Evolutionary conservation across 225 moss, liverwort and hornwort genomes (phyloP).

Genomic region (Physcomitrium patens): DNA sequence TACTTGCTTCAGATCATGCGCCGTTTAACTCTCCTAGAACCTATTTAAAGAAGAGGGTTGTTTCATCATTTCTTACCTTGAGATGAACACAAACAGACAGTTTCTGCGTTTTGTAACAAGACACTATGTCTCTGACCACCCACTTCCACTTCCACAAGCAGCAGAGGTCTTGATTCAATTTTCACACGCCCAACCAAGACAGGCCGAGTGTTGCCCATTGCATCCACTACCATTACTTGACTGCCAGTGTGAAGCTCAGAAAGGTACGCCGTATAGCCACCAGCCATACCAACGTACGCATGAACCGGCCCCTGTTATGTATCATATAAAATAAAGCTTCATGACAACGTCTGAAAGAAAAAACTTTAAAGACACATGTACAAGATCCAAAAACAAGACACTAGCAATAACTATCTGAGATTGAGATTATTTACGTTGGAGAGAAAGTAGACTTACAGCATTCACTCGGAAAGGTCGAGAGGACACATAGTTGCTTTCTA

Average conservation of each 20-base stretch:
- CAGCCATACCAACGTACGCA: conserved; percentile 85
- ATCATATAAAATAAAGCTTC: neutral
- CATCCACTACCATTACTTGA: conserved; percentile 81
- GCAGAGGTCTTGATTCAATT: conserved; percentile 83
- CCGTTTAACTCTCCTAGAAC: neutral
- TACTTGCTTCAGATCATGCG: no score
- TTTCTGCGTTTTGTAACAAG: conserved; percentile 87
- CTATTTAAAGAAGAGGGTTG: neutral
- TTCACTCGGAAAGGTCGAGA: conserved; percentile 92
- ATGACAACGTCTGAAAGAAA: conserved; percentile 4
- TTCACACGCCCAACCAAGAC: conserved; percentile 89
- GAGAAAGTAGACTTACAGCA: conserved; percentile 61
- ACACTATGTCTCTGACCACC: conserved; percentile 69
- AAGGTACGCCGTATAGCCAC: conserved; percentile 80
- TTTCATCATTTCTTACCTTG: conserved; percentile 31
- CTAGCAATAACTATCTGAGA: neutral
- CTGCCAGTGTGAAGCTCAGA: conserved; percentile 86
- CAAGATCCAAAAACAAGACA: neutral
- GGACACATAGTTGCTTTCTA: conserved; percentile 66
- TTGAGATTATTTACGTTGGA: neutral
- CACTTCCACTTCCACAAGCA: conserved; percentile 89
- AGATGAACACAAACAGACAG: conserved; percentile 79
- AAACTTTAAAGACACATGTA: neutral
- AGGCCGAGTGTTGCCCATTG: conserved; percentile 72
- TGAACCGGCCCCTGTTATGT: conserved; percentile 83